Evolutionary conservation across 257 asterid species (phyloP).

Genomic region (Penstemon barbatus): DNA sequence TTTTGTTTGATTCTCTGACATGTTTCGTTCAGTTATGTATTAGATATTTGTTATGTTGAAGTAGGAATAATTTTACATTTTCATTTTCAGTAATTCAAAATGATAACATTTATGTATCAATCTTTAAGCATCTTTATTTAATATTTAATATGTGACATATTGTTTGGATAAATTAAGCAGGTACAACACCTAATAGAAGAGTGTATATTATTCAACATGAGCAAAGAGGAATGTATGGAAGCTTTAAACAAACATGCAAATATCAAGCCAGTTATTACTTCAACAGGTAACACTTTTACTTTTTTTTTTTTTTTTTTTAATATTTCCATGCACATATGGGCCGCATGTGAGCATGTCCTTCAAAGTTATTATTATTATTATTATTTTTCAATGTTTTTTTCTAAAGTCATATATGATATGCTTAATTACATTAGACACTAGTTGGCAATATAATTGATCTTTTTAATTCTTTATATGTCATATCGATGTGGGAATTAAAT

Average conservation of each 20-base stretch:
- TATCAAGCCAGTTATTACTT: constrained; percentile 71
- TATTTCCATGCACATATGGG: background rate
- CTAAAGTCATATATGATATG: too few relatives aligned
- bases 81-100: too few relatives aligned
- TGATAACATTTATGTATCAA: too few relatives aligned
- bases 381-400: too few relatives aligned
- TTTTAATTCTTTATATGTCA: background rate
- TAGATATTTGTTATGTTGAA: too few relatives aligned
- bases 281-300: constrained; percentile 52
- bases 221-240: constrained; percentile 91
- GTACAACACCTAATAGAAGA: constrained; percentile 70
- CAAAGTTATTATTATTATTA: too few relatives aligned
- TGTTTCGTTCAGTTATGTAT: too few relatives aligned
- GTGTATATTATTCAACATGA: constrained; percentile 77
- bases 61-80: too few relatives aligned
- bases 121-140: too few relatives aligned
- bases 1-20: too few relatives aligned
- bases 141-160: too few relatives aligned
- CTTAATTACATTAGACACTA: background rate
- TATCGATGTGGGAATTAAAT: background rate
- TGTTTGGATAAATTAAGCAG: constrained; percentile 10
- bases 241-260: constrained; percentile 89
- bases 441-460: background rate
- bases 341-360: background rate
- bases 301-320: too few relatives aligned